phyloP scores from a whole-genome alignment of 352 stramenopile genomes.

The Thalassiosira exigua region DNA sequence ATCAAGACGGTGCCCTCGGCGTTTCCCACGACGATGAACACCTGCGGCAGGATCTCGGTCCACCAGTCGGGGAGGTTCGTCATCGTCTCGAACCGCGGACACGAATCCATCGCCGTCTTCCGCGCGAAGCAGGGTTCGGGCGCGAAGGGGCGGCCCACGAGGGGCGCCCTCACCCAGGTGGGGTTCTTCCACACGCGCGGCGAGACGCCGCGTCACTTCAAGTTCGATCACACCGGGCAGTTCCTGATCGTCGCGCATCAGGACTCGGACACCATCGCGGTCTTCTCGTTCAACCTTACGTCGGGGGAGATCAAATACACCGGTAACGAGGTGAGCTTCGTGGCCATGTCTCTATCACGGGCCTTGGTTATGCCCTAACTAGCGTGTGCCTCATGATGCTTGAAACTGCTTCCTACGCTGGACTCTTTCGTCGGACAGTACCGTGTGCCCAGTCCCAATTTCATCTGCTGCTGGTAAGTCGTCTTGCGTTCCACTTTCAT shows the following conservation, averaged over 20 bases:
- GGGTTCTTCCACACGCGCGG: slow-evolving; percentile 87
- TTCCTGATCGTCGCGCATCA: slow-evolving; percentile 88
- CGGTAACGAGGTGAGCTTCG: slow-evolving; percentile 86
- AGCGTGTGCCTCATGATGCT: too few relatives aligned
- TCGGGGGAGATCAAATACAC: slow-evolving; percentile 84
- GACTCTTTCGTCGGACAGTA: too few relatives aligned
- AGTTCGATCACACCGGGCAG: slow-evolving; percentile 86
- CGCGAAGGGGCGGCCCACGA: slow-evolving; percentile 59
- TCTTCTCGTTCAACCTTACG: slow-evolving; percentile 87
- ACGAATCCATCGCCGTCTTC: slow-evolving; percentile 87
- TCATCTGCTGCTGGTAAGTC: too few relatives aligned
- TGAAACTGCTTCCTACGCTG: too few relatives aligned
- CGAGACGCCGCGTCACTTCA: slow-evolving; percentile 87
- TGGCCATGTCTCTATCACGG: slow-evolving; percentile 84
- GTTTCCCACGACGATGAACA: slow-evolving; percentile 86
- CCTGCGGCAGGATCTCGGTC: slow-evolving; percentile 86
- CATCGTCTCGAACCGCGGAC: slow-evolving; percentile 87
- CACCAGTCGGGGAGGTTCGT: slow-evolving; percentile 85
- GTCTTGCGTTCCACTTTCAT: too few relatives aligned
- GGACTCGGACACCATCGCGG: slow-evolving; percentile 84
- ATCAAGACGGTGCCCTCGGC: slow-evolving; percentile 86
- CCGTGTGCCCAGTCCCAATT: too few relatives aligned
- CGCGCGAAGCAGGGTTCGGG: slow-evolving; percentile 69
- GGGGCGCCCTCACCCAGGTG: slow-evolving; percentile 75
- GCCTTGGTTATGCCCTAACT: slow-evolving; percentile 87